A percentile compares a stretch with the other conserved stretches of the same genome.
Evolutionary conservation across 805 yeast genomes (phyloP).

Genomic region (Candida maris): DNA sequence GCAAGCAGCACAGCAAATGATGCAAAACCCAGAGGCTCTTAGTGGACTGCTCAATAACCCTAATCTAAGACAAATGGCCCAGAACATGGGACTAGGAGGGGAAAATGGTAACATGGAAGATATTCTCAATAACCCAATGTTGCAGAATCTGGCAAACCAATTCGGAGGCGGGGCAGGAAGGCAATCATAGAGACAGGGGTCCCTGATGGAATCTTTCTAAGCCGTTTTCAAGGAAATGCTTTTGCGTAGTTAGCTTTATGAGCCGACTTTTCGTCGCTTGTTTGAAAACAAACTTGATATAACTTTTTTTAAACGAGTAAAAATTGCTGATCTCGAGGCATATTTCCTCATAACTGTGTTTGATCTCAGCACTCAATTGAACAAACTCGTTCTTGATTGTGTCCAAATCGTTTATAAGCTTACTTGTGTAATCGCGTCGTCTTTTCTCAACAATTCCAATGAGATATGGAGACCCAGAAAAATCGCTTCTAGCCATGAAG

Average conservation of each 20-base stretch:
- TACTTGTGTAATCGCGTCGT: constrained; percentile 43
- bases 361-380: constrained; percentile 44
- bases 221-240: constrained; percentile 21
- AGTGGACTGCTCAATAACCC: constrained; percentile 76
- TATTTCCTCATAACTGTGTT: constrained; percentile 52
- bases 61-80: constrained; percentile 78
- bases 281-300: constrained; percentile 37
- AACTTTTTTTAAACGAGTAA: constrained; percentile 45
- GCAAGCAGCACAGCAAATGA: constrained; percentile 84
- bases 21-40: constrained; percentile 81
- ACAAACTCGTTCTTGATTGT: constrained; percentile 41
- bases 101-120: constrained; percentile 48
- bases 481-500: constrained; percentile 4
- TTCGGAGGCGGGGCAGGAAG: constrained; percentile 55
- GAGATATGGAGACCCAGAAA: constrained; percentile 12
- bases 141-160: constrained; percentile 66
- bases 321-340: constrained; percentile 64
- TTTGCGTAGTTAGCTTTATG: constrained; percentile 20
- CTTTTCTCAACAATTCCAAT: constrained; percentile 48
- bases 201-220: constrained; percentile 5
- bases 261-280: constrained; percentile 31
- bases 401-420: constrained; percentile 36
- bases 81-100: constrained; percentile 65
- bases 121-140: constrained; percentile 76
- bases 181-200: constrained; percentile 7